Base-by-base conservation (phyloP, 1,284 basidiomycete species). In the Ganoderma meredithae region DNA sequence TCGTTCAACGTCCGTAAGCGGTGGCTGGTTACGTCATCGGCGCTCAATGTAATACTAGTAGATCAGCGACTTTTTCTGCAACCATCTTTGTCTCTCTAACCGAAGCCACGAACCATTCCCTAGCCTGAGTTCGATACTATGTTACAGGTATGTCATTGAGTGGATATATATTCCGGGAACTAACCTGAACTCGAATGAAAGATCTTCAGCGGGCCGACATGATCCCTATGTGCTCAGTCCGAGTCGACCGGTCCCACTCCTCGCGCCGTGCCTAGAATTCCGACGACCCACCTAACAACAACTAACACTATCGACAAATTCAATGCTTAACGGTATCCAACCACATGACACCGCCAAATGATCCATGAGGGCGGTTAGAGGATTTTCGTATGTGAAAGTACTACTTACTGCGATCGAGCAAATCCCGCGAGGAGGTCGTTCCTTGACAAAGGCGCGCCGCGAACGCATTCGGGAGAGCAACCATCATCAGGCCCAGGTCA, bases 321-420 rank as follows among this genome's bases (percentile, higher is more conserved):
- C 47, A 49, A 49, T 25, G 47, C 9, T 49, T 49, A 13, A 25
- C 47, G 19, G 47, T 49, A 49, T 47, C 44, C n/a, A 47, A 47
- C 19, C 10, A n/a, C 44, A 47, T 10, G 44, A 47, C 8, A 13
- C 22, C 47, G 10, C 47, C 47, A 13, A 22, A 36, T 36, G 27
- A 36, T 36, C 10, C 22, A 22, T 49, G 47, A 3, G 3, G 3
- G 12, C 10, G 3, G 47, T 49, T 9, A 49, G 47, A 22, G 10
- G 10, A 25, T 25, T 49, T 49, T 25, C 22, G 47, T 49, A 49
- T 10, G 47, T 49, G 27, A 53, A 53, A 36, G 33, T 36, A 36
- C 25, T n/a, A n/a, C n/a, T n/a, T n/a, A n/a, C n/a, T 55, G 52
- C 52, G 52, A 55, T 55, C 52, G 52, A 55, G 52, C 15, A 55